Evolutionary conservation across 179 eudicot species (phyloP).

Genomic region (Gypsophila paniculata): DNA sequence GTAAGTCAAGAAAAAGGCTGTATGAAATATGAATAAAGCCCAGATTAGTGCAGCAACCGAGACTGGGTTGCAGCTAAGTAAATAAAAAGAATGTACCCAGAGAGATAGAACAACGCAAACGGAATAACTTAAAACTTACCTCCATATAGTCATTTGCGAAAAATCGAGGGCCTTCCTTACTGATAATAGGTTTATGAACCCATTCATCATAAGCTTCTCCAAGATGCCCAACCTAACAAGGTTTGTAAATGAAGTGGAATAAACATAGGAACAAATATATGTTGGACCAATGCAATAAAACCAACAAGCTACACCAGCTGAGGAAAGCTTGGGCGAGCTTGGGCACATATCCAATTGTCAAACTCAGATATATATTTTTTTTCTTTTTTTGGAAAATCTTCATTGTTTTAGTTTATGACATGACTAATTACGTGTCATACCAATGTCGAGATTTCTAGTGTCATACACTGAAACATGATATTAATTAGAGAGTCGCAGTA

Average conservation of each 20-base stretch:
- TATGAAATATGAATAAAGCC: not conserved
- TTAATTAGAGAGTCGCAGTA: no score
- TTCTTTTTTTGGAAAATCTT: no score
- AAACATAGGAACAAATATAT: not conserved
- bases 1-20: conserved; percentile 3
- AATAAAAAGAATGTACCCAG: not conserved
- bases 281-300: not conserved
- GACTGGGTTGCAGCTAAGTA: conserved; percentile 9
- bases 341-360: no score
- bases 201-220: conserved; percentile 91
- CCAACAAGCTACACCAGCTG: not conserved
- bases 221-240: conserved; percentile 85
- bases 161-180: conserved; percentile 97
- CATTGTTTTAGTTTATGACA: no score
- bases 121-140: conserved; percentile 36
- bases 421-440: no score
- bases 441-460: no score
- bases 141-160: conserved; percentile 79
- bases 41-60: conserved; percentile 32
- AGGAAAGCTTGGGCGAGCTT: not conserved
- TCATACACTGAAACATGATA: no score
- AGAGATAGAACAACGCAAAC: not conserved
- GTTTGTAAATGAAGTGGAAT: not conserved
- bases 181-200: conserved; percentile 92
- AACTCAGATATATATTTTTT: no score